Evolutionary conservation across 192 early-diverging fungal genomes (phyloP).

Genomic region (Coemansia sp.): DNA sequence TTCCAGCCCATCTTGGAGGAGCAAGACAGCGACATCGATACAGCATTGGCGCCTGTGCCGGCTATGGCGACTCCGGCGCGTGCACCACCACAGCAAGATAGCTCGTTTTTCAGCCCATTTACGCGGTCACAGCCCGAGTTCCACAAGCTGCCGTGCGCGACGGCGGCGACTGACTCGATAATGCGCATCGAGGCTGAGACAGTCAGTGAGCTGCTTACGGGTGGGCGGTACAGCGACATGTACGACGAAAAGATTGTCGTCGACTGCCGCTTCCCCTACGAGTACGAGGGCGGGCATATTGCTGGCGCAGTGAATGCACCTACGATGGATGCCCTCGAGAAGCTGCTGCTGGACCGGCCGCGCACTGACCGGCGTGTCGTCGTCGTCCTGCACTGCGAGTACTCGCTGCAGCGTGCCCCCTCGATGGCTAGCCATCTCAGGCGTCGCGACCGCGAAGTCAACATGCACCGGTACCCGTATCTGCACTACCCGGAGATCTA

Average conservation of each 20-base stretch:
- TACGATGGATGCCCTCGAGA: conserved; percentile 57
- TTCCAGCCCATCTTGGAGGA: conserved; percentile 12
- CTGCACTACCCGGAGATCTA: conserved; percentile 84
- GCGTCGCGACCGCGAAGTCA: conserved; percentile 69
- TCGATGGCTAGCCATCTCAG: conserved; percentile 77
- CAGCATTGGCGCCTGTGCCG: background rate
- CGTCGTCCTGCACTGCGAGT: conserved; percentile 87
- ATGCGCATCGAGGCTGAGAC: conserved; percentile 62
- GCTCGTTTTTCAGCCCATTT: conserved; percentile 28
- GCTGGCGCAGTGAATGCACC: conserved; percentile 68
- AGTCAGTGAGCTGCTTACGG: conserved; percentile 62
- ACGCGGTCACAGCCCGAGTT: conserved; percentile 46
- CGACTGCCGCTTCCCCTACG: conserved; percentile 86
- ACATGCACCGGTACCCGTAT: conserved; percentile 67
- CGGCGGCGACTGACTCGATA: conserved; percentile 59
- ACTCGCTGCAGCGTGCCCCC: conserved; percentile 74
- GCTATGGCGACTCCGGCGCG: background rate
- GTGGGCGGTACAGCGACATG: conserved; percentile 52
- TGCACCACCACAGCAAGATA: background rate
- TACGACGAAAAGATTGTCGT: conserved; percentile 68
- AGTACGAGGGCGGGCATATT: conserved; percentile 85
- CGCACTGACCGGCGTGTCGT: conserved; percentile 51
- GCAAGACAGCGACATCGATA: background rate
- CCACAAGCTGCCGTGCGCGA: conserved; percentile 54
- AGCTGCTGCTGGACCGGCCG: conserved; percentile 57